Evolutionary conservation across 2,329 filamentous ascomycete species (phyloP).

Genomic region (Hymenoscyphus repandus): DNA sequence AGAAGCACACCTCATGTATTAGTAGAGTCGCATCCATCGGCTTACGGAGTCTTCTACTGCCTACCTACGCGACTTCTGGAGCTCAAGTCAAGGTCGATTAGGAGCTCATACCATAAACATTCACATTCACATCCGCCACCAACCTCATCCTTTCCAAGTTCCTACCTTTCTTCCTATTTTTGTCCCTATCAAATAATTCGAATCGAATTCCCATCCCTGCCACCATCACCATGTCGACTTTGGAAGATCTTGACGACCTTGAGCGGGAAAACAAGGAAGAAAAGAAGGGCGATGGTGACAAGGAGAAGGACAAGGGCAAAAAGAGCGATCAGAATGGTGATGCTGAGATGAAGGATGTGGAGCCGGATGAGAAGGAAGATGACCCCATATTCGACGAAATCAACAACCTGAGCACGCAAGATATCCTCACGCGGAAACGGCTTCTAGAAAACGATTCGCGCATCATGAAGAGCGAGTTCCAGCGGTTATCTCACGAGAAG

Average conservation of each 20-base stretch:
- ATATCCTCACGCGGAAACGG: constrained; percentile 85
- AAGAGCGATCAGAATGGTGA: constrained; percentile 61
- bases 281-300: constrained; percentile 50
- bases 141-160: not conserved
- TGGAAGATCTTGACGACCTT: constrained; percentile 72
- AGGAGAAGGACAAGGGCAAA: constrained; percentile 44
- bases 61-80: constrained; percentile 16
- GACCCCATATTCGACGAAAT: constrained; percentile 91
- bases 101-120: constrained; percentile 14
- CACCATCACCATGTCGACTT: constrained; percentile 57
- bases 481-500: constrained; percentile 92
- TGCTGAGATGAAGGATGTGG: constrained; percentile 86
- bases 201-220: not conserved
- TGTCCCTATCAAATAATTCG: not conserved
- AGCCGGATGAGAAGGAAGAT: constrained; percentile 63
- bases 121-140: constrained; percentile 12
- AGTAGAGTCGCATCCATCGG: not conserved
- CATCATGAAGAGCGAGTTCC: constrained; percentile 97
- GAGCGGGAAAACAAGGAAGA: constrained; percentile 61
- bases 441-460: constrained; percentile 95
- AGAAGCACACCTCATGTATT: not conserved
- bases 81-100: constrained; percentile 10
- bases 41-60: constrained; percentile 9
- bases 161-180: not conserved
- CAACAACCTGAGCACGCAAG: constrained; percentile 84